A percentile compares a stretch with the other conserved stretches of the same genome.
Conservation (phyloP, 2,329 filamentous ascomycete species). For the Emericellopsis atlantica region DNA sequence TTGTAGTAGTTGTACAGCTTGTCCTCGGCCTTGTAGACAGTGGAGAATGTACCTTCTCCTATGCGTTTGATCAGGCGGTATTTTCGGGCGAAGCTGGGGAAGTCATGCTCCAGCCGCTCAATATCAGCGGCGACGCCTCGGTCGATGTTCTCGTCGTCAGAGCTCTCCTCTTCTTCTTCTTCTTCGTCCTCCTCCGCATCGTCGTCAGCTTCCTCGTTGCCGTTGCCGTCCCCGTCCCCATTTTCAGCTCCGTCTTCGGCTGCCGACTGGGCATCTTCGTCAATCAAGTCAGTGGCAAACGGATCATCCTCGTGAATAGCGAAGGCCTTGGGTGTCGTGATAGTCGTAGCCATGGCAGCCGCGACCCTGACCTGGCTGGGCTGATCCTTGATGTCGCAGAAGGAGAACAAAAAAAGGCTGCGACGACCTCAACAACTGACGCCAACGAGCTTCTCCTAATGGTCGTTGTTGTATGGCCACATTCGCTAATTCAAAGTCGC, state of each 20-base stretch:
- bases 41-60: slow-evolving; percentile 96
- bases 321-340: slow-evolving; percentile 32
- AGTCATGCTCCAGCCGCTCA: slow-evolving; percentile 67
- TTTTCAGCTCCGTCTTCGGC: neutral
- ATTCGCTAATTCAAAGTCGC: no score
- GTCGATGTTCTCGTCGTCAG: slow-evolving; percentile 53
- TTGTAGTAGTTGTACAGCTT: slow-evolving; percentile 70
- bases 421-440: neutral
- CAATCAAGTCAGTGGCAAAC: slow-evolving; percentile 8
- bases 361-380: slow-evolving; percentile 13
- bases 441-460: neutral
- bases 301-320: slow-evolving; percentile 30
- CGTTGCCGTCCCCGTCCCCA: slow-evolving; percentile 6
- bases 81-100: slow-evolving; percentile 69
- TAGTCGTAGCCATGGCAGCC: slow-evolving; percentile 29
- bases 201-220: slow-evolving; percentile 14
- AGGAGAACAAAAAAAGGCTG: neutral
- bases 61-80: slow-evolving; percentile 94
- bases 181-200: slow-evolving; percentile 22
- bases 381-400: neutral
- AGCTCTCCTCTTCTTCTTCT: slow-evolving; percentile 26
- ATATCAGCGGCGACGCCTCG: slow-evolving; percentile 72
- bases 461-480: no score
- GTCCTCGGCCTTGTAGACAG: slow-evolving; percentile 97
- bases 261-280: slow-evolving; percentile 9